A percentile compares a stretch with the other conserved stretches of the same genome.
Evolutionary conservation across 2,329 filamentous ascomycete species (phyloP).

Genomic region (Cyphellophora attinorum): DNA sequence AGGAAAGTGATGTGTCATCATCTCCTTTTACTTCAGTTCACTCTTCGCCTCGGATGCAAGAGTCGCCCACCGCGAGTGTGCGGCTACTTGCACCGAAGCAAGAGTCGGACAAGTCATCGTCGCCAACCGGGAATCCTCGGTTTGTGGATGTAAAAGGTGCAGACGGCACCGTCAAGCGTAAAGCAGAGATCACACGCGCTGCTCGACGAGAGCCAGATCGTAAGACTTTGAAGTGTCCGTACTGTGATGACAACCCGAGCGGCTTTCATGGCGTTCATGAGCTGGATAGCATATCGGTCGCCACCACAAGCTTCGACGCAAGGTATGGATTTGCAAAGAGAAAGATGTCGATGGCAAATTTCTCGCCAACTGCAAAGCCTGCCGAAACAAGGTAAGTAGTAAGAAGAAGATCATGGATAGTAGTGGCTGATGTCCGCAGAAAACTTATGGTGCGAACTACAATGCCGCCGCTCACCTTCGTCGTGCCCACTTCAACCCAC

Average conservation of each 20-base stretch:
- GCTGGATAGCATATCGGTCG: constrained; percentile 58
- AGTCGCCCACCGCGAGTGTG: not conserved
- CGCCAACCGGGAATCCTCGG: constrained; percentile 22
- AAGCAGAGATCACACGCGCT: constrained; percentile 45
- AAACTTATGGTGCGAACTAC: constrained; percentile 90
- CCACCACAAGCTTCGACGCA: constrained; percentile 53
- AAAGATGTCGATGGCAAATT: constrained; percentile 52
- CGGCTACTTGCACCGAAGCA: constrained; percentile 10
- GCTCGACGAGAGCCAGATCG: constrained; percentile 57
- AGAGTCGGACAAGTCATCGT: constrained; percentile 6
- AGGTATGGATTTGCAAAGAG: constrained; percentile 56
- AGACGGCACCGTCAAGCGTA: constrained; percentile 46
- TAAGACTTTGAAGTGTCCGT: constrained; percentile 47
- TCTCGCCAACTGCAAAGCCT: constrained; percentile 75
- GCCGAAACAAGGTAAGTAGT: constrained; percentile 53
- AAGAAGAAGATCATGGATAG: no score
- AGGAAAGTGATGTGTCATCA: constrained; percentile 35
- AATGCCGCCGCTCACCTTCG: constrained; percentile 88
- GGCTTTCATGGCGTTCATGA: constrained; percentile 86
- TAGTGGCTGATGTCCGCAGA: no score
- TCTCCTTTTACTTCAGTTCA: constrained; percentile 24
- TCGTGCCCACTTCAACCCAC: constrained; percentile 74
- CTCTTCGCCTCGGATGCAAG: constrained; percentile 4
- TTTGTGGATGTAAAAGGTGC: constrained; percentile 42
- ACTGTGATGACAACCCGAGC: constrained; percentile 62